Evolutionary conservation across 2,329 filamentous ascomycete genomes (phyloP).

Genomic region (Metarhizium anisopliae): DNA sequence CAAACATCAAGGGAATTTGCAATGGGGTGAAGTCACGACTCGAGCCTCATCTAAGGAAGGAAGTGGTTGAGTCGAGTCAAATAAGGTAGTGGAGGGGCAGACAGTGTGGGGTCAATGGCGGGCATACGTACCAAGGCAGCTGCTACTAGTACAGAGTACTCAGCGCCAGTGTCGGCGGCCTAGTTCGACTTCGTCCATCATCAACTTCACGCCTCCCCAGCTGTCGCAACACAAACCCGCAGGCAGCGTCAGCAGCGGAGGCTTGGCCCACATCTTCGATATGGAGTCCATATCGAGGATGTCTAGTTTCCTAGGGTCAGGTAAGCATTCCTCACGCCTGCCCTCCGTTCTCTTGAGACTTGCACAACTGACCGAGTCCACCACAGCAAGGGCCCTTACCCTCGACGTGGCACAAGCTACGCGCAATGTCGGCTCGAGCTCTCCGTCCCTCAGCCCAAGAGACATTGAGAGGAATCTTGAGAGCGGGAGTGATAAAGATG

Average conservation of each 20-base stretch:
- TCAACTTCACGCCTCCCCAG: background rate
- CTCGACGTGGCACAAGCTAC: slow-evolving; percentile 93
- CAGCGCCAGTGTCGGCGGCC: too few species aligned
- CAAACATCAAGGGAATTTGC: too few species aligned
- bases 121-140: too few species aligned
- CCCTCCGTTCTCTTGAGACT: background rate
- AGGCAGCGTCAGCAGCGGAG: background rate
- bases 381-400: slow-evolving; percentile 83
- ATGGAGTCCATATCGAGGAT: slow-evolving; percentile 98
- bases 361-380: slow-evolving; percentile 10
- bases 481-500: slow-evolving; percentile 84
- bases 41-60: too few species aligned
- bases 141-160: too few species aligned
- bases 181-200: background rate
- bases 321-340: slow-evolving; percentile 39
- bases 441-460: slow-evolving; percentile 60
- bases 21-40: too few species aligned
- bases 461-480: slow-evolving; percentile 94
- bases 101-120: too few species aligned
- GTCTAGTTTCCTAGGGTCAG: slow-evolving; percentile 88
- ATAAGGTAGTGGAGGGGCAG: too few species aligned
- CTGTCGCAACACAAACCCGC: background rate
- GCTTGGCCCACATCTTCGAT: slow-evolving; percentile 6
- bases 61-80: too few species aligned
- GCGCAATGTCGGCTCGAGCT: slow-evolving; percentile 52